These are phyloP conservation scores for Eucalyptus rudis DNA, from an alignment of 345 rosid genomes.

Conservation along the genomic window DNA sequence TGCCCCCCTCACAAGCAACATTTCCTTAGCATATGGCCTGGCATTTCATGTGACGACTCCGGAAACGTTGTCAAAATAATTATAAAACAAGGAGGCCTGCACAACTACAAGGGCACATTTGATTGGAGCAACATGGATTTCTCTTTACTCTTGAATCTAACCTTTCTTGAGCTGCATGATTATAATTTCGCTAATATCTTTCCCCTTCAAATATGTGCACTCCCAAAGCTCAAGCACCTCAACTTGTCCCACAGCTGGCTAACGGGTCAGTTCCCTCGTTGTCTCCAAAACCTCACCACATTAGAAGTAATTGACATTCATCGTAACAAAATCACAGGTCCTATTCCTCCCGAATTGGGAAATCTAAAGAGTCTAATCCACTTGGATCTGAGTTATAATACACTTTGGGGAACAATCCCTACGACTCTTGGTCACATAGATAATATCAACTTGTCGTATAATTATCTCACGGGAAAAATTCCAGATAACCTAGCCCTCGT, in stretches of 20 bases:
- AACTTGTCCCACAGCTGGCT: fast-evolving
- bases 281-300: too few relatives aligned
- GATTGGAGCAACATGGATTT: too few relatives aligned
- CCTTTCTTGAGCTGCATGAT: not conserved
- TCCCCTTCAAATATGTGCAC: not conserved
- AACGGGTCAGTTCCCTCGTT: not conserved
- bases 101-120: not conserved
- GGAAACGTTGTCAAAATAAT: not conserved
- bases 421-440: too few relatives aligned
- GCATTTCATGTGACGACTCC: not conserved
- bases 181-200: fast-evolving
- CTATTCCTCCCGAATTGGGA: not conserved
- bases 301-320: too few relatives aligned
- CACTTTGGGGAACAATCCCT: too few relatives aligned
- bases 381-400: too few relatives aligned
- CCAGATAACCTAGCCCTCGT: too few relatives aligned
- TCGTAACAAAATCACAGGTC: fast-evolving
- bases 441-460: too few relatives aligned
- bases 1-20: fast-evolving
- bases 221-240: not conserved
- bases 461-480: too few relatives aligned
- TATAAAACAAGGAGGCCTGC: fast-evolving
- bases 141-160: not conserved
- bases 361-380: not conserved
- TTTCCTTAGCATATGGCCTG: not conserved